These are phyloP conservation scores for Jatropha multifida DNA, from an alignment of 441 rosid species.

Conservation along the genomic window DNA sequence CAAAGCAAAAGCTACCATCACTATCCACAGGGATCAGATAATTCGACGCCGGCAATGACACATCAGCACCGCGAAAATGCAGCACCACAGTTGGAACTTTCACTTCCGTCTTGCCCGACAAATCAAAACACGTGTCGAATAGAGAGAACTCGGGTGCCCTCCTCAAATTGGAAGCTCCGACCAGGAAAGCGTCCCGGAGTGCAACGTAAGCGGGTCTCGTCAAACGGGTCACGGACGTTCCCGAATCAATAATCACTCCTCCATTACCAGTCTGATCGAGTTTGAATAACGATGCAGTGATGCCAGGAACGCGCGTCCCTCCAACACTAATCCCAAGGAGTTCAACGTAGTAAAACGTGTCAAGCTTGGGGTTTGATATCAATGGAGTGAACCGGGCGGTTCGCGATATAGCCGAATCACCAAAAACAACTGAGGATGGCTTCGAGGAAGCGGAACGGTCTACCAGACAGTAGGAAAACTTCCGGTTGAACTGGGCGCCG, in stretches of 20 bases:
- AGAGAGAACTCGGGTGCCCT: slow-evolving; percentile 71
- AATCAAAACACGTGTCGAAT: slow-evolving; percentile 87
- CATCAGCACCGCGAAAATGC: slow-evolving; percentile 78
- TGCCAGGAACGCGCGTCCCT: slow-evolving; percentile 62
- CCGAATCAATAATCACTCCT: slow-evolving; percentile 89
- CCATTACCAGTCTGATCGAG: slow-evolving; percentile 69
- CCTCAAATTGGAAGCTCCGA: slow-evolving; percentile 51
- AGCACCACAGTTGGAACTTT: slow-evolving; percentile 92
- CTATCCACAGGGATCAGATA: slow-evolving; percentile 77
- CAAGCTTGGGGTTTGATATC: slow-evolving; percentile 69
- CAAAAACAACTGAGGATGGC: slow-evolving; percentile 78
- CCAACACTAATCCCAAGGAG: slow-evolving; percentile 88
- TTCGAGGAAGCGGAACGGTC: slow-evolving; percentile 71
- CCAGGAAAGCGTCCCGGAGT: slow-evolving; percentile 65
- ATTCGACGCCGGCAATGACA: slow-evolving; percentile 81
- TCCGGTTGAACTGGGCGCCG: slow-evolving; percentile 60
- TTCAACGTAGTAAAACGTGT: slow-evolving; percentile 82
- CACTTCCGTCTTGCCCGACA: slow-evolving; percentile 73
- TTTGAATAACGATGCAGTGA: slow-evolving; percentile 65
- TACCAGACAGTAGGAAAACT: slow-evolving; percentile 84
- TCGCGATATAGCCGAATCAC: slow-evolving; percentile 57
- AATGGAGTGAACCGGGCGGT: slow-evolving; percentile 74
- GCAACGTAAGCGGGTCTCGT: slow-evolving; percentile 73
- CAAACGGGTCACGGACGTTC: slow-evolving; percentile 86
- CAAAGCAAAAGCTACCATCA: slow-evolving; percentile 80